Evolutionary conservation across 306 rosid species (phyloP).

Genomic region (Medicago arabica): DNA sequence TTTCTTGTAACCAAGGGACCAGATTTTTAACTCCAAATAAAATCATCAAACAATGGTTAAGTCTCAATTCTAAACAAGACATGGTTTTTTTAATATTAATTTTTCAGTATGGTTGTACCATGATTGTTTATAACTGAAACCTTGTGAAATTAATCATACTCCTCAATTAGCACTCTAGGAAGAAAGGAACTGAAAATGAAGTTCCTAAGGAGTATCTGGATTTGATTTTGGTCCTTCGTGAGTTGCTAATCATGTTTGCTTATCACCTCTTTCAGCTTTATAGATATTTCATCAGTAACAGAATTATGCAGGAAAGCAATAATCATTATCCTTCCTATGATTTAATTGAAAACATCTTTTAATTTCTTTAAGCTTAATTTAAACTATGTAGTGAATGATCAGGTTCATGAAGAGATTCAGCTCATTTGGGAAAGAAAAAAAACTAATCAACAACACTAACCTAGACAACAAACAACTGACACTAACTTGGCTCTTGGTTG

Average conservation of each 20-base stretch:
- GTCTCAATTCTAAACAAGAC: too few species aligned
- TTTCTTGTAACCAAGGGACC: too few species aligned
- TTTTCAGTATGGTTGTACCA: too few species aligned
- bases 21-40: too few species aligned
- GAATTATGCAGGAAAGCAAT: conserved; percentile 68
- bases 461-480: too few species aligned
- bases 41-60: too few species aligned
- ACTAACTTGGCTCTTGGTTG: too few species aligned
- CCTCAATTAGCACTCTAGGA: conserved; percentile 7
- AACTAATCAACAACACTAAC: too few species aligned
- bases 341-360: conserved; percentile 1
- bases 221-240: conserved; percentile 69
- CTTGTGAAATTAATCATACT: background rate
- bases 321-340: background rate
- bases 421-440: too few species aligned
- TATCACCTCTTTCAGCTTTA: conserved; percentile 71
- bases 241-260: conserved; percentile 68
- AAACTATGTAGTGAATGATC: background rate
- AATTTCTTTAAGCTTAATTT: too few species aligned
- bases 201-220: conserved; percentile 70
- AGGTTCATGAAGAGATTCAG: conserved; percentile 31
- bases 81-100: too few species aligned
- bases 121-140: too few species aligned
- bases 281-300: conserved; percentile 60
- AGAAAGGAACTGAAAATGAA: conserved; percentile 41